Conservation (phyloP, 495 filamentous ascomycete species). For the Tuber umbilicatum region DNA sequence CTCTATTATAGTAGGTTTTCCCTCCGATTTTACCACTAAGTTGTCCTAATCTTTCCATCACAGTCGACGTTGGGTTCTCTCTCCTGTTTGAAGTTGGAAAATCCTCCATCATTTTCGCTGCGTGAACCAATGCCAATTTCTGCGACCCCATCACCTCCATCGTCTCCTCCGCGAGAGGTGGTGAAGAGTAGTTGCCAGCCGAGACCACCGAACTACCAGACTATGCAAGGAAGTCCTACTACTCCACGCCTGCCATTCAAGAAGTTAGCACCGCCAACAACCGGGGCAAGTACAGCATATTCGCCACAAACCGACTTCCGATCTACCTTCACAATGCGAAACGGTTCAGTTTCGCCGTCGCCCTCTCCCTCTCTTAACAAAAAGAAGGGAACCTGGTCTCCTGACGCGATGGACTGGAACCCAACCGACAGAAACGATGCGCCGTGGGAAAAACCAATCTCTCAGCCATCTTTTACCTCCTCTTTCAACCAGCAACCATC, state of each 20-base stretch:
- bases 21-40: neutral
- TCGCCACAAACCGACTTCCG: constrained; percentile 14
- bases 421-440: constrained; percentile 10
- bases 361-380: constrained; percentile 12
- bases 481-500: neutral
- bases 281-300: constrained; percentile 6
- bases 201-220: constrained; percentile 15
- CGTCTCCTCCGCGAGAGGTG: constrained; percentile 15
- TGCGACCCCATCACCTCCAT: constrained; percentile 24
- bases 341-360: constrained; percentile 19
- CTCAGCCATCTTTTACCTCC: constrained; percentile 18
- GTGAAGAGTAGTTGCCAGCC: neutral
- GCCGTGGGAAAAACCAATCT: constrained; percentile 12
- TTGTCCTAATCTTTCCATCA: constrained; percentile 4
- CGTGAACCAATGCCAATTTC: constrained; percentile 31
- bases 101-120: constrained; percentile 35
- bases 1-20: constrained; percentile 26
- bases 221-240: constrained; percentile 9
- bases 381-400: constrained; percentile 11
- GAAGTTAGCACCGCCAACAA: constrained; percentile 5
- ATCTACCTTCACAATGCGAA: neutral
- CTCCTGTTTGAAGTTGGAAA: constrained; percentile 36
- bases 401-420: constrained; percentile 41
- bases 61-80: constrained; percentile 31
- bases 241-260: constrained; percentile 18